Conservation (phyloP, 768 basidiomycete species). For the Sutorius australiensis region DNA sequence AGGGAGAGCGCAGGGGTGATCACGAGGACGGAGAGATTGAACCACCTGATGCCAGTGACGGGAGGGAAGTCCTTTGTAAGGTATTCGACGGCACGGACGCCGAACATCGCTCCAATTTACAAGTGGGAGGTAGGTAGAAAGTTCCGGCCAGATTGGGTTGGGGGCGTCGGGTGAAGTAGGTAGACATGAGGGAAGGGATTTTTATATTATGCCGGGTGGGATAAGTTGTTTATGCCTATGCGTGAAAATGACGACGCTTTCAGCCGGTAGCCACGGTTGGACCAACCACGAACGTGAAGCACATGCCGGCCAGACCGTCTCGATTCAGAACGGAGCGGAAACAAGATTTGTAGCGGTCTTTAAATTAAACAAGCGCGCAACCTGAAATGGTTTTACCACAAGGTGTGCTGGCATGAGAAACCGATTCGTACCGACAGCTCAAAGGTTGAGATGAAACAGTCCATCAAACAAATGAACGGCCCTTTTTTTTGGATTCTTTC, state of each 20-base stretch:
- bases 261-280: conserved; percentile 22
- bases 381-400: conserved; percentile 5
- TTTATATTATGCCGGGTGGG: conserved; percentile 29
- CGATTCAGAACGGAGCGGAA: conserved; percentile 12
- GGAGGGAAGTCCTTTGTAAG: conserved; percentile 39
- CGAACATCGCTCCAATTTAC: conserved; percentile 10
- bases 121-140: background rate
- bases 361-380: conserved; percentile 4
- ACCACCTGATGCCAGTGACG: conserved; percentile 64
- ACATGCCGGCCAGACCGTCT: background rate
- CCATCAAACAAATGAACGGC: background rate
- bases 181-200: conserved; percentile 11
- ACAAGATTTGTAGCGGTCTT: conserved; percentile 17
- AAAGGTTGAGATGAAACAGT: conserved; percentile 17
- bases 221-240: conserved; percentile 14
- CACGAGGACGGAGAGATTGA: conserved; percentile 68
- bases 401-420: conserved; percentile 19
- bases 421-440: conserved; percentile 13
- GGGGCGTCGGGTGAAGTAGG: conserved; percentile 15
- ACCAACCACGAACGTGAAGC: conserved; percentile 10
- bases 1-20: conserved; percentile 67
- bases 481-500: conserved; percentile 16
- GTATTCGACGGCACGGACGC: conserved; percentile 4
- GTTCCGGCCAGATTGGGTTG: conserved; percentile 5
- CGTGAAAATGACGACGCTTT: conserved; percentile 17